Base-by-base conservation (phyloP, 2,329 filamentous ascomycete species). In the Penicillium sp. region DNA sequence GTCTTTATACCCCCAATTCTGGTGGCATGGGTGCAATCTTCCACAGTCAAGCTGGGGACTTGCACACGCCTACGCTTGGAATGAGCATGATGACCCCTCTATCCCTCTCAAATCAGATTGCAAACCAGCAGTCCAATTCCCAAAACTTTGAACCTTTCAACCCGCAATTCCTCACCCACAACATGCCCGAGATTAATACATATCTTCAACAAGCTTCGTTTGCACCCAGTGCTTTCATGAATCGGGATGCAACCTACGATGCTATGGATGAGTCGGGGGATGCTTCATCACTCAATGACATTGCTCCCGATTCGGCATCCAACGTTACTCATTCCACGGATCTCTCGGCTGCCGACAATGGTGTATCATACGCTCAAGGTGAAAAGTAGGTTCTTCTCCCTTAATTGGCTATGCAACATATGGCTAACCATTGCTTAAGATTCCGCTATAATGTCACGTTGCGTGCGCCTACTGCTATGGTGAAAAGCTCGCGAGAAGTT, bases 381-480 rank as follows among this genome's bases (percentile, higher is more conserved):
- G 81, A 85, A 54, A 84, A 82, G 57, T 70, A 51, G 55, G 64
- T 27, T n/a, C 25, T 11, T 6, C 9, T 27, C 5, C 25, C 25
- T n/a, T 11, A 4, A 11, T n/a, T 11, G 11, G 6, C 25, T 22
- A 27, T 27, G 9, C 5, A 22, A 3, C 13, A 7, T 8, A 16
- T 13, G 31, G 6, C 51, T 59, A 51, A 59, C 20, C n/a, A n/a
- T 2, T 6, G 25, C n/a, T 2, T 12, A 29, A 80, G 77, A 45
- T 95, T 95, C 59, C 85, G 92, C 27, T 96, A 86, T 59, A 85
- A 92, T 59, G 83, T 86, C 34, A 92, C 86, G 0, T 68, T 98
- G 30, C 93, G 94, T 61, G 90, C 92, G 1, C 88, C 90, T 2
- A 98, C 92, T 0, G 92, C 92, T 6, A 98, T 96, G 92, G 83